A percentile compares a stretch with the other conserved stretches of the same genome.
phyloP scores from a whole-genome alignment of 768 basidiomycete genomes.

The Trametes punicea region DNA sequence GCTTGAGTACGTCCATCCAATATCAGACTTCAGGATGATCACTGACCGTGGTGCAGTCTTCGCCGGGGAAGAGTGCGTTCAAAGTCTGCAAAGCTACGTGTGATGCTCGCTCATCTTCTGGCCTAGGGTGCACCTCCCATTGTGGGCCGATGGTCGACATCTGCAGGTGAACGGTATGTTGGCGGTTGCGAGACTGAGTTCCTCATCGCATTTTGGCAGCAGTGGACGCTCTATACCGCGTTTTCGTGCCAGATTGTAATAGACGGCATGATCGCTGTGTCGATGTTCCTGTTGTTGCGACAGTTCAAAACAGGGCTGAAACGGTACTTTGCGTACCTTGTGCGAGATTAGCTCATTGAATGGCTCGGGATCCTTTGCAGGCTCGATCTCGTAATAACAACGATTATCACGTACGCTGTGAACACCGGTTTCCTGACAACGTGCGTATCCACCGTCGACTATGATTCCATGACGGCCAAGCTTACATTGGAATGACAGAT shows the following conservation, averaged over 20 bases:
- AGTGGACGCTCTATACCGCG: slow-evolving; percentile 4
- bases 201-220: not conserved
- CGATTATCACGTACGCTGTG: not conserved
- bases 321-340: not conserved
- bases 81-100: not conserved
- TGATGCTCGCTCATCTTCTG: not conserved
- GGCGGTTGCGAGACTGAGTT: no score
- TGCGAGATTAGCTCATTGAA: no score
- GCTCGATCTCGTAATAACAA: slow-evolving; percentile 1
- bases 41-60: not conserved
- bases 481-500: not conserved
- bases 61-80: not conserved
- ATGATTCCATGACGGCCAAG: no score
- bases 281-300: not conserved
- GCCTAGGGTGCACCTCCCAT: not conserved
- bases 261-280: not conserved
- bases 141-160: not conserved
- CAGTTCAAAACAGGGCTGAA: slow-evolving; percentile 3
- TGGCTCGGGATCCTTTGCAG: not conserved
- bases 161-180: not conserved
- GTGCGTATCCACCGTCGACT: not conserved
- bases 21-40: not conserved
- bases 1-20: not conserved
- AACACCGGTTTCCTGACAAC: slow-evolving; percentile 6
- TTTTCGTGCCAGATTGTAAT: slow-evolving; percentile 4